phyloP scores from a whole-genome alignment of 108 stramenopile genomes.

The Cylindrotheca closterium region DNA sequence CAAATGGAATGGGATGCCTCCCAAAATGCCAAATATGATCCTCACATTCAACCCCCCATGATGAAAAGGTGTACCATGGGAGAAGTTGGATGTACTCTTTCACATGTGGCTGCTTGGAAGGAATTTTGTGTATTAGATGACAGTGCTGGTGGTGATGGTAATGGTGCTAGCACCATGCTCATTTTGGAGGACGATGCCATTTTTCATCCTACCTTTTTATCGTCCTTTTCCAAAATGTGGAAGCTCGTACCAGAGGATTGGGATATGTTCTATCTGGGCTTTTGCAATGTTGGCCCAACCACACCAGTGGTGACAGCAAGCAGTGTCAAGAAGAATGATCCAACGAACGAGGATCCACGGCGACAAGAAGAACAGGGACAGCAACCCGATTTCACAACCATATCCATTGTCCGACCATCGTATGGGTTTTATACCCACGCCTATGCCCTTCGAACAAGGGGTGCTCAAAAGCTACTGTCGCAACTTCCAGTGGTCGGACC shows the following conservation, averaged over 20 bases:
- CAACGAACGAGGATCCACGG: background rate
- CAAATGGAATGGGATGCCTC: slow-evolving; percentile 36
- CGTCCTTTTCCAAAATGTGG: slow-evolving; percentile 14
- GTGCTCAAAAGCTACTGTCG: slow-evolving; percentile 18
- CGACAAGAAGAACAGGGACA: background rate
- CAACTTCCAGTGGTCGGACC: slow-evolving; percentile 37
- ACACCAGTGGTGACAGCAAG: background rate
- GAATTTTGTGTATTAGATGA: background rate
- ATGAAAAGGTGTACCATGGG: slow-evolving; percentile 21
- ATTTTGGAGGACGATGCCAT: slow-evolving; percentile 30
- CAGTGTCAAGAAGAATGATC: background rate
- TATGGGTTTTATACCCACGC: slow-evolving; percentile 54
- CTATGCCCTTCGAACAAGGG: slow-evolving; percentile 28
- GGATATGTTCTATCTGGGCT: slow-evolving; percentile 44
- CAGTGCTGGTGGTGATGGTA: too few species aligned
- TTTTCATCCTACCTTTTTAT: slow-evolving; percentile 20
- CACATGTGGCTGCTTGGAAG: slow-evolving; percentile 39
- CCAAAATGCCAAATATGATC: slow-evolving; percentile 30
- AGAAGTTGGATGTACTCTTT: slow-evolving; percentile 47
- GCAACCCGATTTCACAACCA: too few species aligned
- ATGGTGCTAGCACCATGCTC: slow-evolving; percentile 9
- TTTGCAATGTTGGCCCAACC: slow-evolving; percentile 36
- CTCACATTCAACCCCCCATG: slow-evolving; percentile 12
- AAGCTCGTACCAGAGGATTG: slow-evolving; percentile 29
- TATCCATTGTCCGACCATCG: slow-evolving; percentile 25